A percentile compares a stretch with the other conserved stretches of the same genome.
These are phyloP conservation scores for Metschnikowia sp. DNA, from an alignment of 805 yeast species.

Conservation along the genomic window DNA sequence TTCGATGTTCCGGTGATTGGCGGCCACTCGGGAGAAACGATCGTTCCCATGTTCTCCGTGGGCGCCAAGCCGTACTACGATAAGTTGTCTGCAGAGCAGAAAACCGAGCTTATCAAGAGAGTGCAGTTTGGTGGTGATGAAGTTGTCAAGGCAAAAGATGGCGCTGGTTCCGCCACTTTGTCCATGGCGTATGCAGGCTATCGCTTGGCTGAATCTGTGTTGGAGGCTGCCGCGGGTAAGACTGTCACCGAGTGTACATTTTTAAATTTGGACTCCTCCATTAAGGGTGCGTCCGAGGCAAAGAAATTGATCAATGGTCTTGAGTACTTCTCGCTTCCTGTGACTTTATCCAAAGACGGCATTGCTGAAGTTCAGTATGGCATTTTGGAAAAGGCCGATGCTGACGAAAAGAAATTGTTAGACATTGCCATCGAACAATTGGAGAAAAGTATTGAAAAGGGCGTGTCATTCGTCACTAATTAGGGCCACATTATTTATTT, in stretches of 20 bases:
- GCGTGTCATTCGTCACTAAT: constrained; percentile 41
- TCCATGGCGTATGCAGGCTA: constrained; percentile 96
- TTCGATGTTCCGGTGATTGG: constrained; percentile 76
- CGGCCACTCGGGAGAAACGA: constrained; percentile 94
- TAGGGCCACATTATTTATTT: neutral
- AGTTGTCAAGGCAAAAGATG: constrained; percentile 92
- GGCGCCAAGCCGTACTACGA: constrained; percentile 34
- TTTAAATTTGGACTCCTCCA: constrained; percentile 47
- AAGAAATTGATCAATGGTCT: constrained; percentile 40
- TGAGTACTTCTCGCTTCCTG: constrained; percentile 64
- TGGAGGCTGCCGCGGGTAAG: constrained; percentile 27
- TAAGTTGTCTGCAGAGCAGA: constrained; percentile 33
- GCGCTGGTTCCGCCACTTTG: constrained; percentile 91
- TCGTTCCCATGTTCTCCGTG: constrained; percentile 75
- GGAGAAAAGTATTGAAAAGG: constrained; percentile 55
- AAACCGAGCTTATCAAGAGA: constrained; percentile 38
- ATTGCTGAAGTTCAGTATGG: constrained; percentile 53
- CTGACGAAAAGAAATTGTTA: constrained; percentile 54
- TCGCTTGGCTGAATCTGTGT: constrained; percentile 61
- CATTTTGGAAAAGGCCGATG: constrained; percentile 46
- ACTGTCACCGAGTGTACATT: constrained; percentile 47
- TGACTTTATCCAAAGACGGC: constrained; percentile 52
- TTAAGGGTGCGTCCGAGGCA: constrained; percentile 52
- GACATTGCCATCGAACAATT: constrained; percentile 53
- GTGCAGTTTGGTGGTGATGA: constrained; percentile 84